Percentiles rank a stretch among this genome's conserved stretches.
Evolutionary conservation across 495 filamentous ascomycete genomes (phyloP).

Genomic region (Aspergillus saccharolyticus): DNA sequence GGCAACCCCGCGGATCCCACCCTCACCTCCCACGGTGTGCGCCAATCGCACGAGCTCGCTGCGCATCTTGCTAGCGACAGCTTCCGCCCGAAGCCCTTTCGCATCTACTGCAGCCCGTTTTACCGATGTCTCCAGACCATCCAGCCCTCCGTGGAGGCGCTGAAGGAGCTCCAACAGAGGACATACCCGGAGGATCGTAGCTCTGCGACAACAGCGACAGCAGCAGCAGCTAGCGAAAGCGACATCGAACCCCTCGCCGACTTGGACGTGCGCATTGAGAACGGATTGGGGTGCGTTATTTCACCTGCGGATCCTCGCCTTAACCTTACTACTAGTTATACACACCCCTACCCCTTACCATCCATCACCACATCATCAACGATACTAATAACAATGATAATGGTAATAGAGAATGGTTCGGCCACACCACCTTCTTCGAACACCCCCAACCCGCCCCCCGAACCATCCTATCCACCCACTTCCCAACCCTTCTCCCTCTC

Average conservation of each 20-base stretch:
- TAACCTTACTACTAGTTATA: neutral
- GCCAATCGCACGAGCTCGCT: slow-evolving; percentile 76
- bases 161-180: slow-evolving; percentile 31
- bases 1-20: slow-evolving; percentile 83
- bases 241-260: slow-evolving; percentile 17
- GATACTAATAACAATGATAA: too few species aligned
- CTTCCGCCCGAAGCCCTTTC: slow-evolving; percentile 58
- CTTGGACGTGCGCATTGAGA: slow-evolving; percentile 61
- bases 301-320: neutral
- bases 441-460: slow-evolving; percentile 73
- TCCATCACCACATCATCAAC: too few species aligned
- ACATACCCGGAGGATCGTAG: neutral
- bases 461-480: slow-evolving; percentile 54
- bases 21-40: slow-evolving; percentile 76
- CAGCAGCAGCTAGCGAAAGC: neutral
- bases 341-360: neutral
- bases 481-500: slow-evolving; percentile 47
- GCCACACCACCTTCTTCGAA: slow-evolving; percentile 59
- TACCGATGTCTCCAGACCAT: slow-evolving; percentile 93
- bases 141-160: slow-evolving; percentile 55
- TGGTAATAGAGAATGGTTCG: slow-evolving; percentile 76
- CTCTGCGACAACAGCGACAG: neutral
- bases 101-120: slow-evolving; percentile 79
- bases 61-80: slow-evolving; percentile 53
- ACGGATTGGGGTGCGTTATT: slow-evolving; percentile 59